phyloP scores from a whole-genome alignment of 257 asterid genomes.

The Osmanthus fragrans region DNA sequence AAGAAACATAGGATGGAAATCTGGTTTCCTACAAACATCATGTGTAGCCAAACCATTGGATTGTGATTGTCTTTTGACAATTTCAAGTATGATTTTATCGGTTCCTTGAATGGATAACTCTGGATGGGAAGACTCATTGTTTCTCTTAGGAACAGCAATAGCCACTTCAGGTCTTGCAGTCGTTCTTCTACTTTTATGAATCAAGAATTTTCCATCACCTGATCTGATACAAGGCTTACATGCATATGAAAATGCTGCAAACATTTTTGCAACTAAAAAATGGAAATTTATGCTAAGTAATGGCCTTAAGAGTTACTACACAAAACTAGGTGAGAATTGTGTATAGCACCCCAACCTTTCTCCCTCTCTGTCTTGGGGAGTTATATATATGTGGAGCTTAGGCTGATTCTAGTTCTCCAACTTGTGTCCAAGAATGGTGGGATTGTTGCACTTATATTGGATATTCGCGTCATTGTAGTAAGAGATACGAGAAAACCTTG shows the following conservation, averaged over 20 bases:
- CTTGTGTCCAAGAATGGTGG: background rate
- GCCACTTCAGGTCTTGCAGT: conserved; percentile 39
- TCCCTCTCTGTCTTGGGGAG: background rate
- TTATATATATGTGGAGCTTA: background rate
- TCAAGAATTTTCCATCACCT: conserved; percentile 16
- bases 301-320: background rate
- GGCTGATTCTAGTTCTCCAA: background rate
- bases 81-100: conserved; percentile 45
- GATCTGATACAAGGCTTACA: conserved; percentile 25
- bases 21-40: conserved; percentile 28
- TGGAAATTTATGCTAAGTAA: background rate
- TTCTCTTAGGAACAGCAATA: conserved; percentile 47
- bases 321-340: background rate
- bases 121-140: conserved; percentile 12
- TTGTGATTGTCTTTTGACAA: conserved; percentile 57
- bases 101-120: conserved; percentile 49
- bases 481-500: background rate
- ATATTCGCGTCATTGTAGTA: background rate
- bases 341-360: background rate
- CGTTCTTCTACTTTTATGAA: conserved; percentile 14
- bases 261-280: conserved; percentile 33
- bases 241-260: conserved; percentile 38
- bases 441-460: background rate
- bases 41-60: conserved; percentile 1
- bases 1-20: conserved; percentile 57